Percentiles rank a stretch among this genome's conserved stretches.
Evolutionary conservation across 169 alveolate genomes (phyloP).

Genomic region (Plasmodium cynomolgi): DNA sequence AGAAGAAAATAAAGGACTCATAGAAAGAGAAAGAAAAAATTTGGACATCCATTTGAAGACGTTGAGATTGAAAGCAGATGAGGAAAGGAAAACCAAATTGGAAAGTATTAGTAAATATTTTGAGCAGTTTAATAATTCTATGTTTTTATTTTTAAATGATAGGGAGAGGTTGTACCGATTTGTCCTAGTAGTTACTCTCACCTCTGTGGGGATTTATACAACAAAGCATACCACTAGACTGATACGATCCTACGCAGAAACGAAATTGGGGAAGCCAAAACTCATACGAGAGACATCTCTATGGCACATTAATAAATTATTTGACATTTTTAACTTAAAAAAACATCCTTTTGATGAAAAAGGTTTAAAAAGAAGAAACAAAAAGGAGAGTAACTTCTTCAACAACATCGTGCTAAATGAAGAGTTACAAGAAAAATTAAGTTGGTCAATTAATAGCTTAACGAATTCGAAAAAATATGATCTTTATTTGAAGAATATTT

Average conservation of each 20-base stretch:
- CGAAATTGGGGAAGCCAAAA: constrained; percentile 90
- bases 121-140: constrained; percentile 86
- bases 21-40: constrained; percentile 86
- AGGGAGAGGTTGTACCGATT: constrained; percentile 82
- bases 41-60: constrained; percentile 85
- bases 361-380: neutral
- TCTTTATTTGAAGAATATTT: constrained; percentile 93
- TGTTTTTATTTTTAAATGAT: constrained; percentile 82
- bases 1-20: constrained; percentile 87
- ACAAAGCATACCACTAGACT: constrained; percentile 62
- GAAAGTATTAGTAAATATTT: constrained; percentile 89
- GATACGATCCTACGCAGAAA: constrained; percentile 76
- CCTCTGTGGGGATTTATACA: constrained; percentile 63
- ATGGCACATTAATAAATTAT: constrained; percentile 81
- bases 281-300: constrained; percentile 93
- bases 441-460: constrained; percentile 95
- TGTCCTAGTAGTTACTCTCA: constrained; percentile 44
- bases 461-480: constrained; percentile 92
- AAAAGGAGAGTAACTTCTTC: constrained; percentile 73
- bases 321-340: constrained; percentile 53
- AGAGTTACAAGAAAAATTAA: constrained; percentile 89
- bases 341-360: constrained; percentile 5
- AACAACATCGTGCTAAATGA: constrained; percentile 92
- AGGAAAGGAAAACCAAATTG: constrained; percentile 91
- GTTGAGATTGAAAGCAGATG: constrained; percentile 90